phyloP scores from a whole-genome alignment of 495 filamentous ascomycete genomes.

The Achaetomiella virescens region DNA sequence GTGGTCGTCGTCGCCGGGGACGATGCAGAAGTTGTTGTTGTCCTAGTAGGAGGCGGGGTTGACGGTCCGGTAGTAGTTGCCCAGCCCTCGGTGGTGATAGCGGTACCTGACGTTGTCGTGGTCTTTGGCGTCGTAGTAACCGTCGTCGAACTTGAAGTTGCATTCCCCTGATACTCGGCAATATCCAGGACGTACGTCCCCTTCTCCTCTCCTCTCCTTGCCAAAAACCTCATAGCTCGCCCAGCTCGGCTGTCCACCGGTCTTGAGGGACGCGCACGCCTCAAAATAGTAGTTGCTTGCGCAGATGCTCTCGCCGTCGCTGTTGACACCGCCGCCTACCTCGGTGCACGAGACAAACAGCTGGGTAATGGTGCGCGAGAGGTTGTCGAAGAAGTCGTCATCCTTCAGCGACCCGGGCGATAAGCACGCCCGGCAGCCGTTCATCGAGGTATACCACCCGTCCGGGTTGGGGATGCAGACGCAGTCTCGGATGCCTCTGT shows the following conservation, averaged over 20 bases:
- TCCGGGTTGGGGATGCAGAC: conserved; percentile 10
- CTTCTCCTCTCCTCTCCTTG: not conserved
- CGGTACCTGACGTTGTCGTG: not conserved
- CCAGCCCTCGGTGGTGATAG: not conserved
- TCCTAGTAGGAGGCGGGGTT: too few species aligned
- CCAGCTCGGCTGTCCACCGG: conserved; percentile 5
- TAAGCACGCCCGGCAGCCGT: conserved; percentile 7
- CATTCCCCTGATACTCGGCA: not conserved
- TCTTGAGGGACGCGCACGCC: conserved; percentile 6
- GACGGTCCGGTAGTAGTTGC: too few species aligned
- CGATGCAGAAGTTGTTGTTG: too few species aligned
- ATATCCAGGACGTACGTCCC: conserved; percentile 7
- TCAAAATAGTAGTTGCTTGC: conserved; percentile 3
- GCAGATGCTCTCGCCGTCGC: conserved; percentile 9
- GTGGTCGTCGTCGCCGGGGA: too few species aligned
- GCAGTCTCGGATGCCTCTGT: not conserved
- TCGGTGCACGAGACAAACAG: conserved; percentile 11
- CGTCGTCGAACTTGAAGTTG: not conserved
- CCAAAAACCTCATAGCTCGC: conserved; percentile 3
- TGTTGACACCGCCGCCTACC: not conserved
- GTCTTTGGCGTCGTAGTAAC: not conserved
- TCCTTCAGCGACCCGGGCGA: conserved; percentile 1
- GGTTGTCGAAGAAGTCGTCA: conserved; percentile 15
- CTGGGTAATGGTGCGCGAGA: conserved; percentile 6
- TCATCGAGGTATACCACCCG: conserved; percentile 9